phyloP scores from a whole-genome alignment of 441 rosid genomes.

The Gossypium lobatum region DNA sequence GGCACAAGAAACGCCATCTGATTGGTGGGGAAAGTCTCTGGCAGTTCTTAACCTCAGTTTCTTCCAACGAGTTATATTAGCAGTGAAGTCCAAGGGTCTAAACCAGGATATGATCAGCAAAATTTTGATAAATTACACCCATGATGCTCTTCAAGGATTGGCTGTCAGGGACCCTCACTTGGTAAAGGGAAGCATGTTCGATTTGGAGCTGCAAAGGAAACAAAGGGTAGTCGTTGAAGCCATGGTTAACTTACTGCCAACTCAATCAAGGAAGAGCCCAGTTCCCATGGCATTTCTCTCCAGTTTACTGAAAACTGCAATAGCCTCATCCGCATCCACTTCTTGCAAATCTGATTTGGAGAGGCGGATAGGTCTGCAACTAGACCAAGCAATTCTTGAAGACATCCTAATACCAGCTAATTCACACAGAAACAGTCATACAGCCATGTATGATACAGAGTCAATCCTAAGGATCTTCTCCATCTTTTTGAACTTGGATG shows the following conservation, averaged over 20 bases:
- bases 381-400: conserved; percentile 93
- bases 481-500: conserved; percentile 74
- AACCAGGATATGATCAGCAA: conserved; percentile 94
- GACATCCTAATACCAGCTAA: conserved; percentile 75
- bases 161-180: conserved; percentile 50
- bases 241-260: conserved; percentile 67
- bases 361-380: conserved; percentile 80
- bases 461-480: conserved; percentile 81
- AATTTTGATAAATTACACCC: conserved; percentile 75
- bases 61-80: conserved; percentile 75
- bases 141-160: conserved; percentile 71
- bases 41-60: conserved; percentile 62
- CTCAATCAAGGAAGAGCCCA: conserved; percentile 77
- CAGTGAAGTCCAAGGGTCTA: conserved; percentile 83
- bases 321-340: conserved; percentile 52
- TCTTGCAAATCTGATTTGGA: conserved; percentile 80
- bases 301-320: conserved; percentile 69
- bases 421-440: conserved; percentile 49
- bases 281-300: conserved; percentile 92
- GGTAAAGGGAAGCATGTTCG: conserved; percentile 52
- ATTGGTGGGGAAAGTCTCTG: conserved; percentile 95
- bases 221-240: conserved; percentile 69
- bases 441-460: conserved; percentile 67
- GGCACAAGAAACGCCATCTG: conserved; percentile 74
- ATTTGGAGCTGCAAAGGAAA: conserved; percentile 63